A percentile compares a stretch with the other conserved stretches of the same genome.
These are phyloP conservation scores for Chaetomium tenue DNA, from an alignment of 495 filamentous ascomycete genomes.

Conservation along the genomic window DNA sequence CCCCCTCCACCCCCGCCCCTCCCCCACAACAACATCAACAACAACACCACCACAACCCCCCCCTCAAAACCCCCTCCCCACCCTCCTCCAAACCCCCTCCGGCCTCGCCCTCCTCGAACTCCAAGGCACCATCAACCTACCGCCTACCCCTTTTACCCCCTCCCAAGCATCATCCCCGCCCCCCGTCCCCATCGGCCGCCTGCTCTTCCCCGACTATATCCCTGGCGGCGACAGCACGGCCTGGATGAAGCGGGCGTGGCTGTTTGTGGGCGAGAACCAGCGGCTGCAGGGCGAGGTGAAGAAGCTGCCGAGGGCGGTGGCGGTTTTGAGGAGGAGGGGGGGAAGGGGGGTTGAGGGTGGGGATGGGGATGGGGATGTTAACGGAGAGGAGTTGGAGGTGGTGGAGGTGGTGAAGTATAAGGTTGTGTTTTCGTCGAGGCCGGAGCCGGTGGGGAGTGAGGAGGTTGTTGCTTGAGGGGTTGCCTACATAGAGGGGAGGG, in stretches of 20 bases:
- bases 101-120: slow-evolving; percentile 83
- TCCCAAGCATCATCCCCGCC: slow-evolving; percentile 21
- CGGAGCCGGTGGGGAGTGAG: slow-evolving; percentile 71
- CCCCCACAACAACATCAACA: background rate
- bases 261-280: slow-evolving; percentile 88
- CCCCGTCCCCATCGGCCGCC: slow-evolving; percentile 61
- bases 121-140: slow-evolving; percentile 79
- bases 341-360: slow-evolving; percentile 19
- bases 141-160: slow-evolving; percentile 24
- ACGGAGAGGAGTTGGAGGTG: slow-evolving; percentile 51
- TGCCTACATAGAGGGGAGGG: background rate
- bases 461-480: slow-evolving; percentile 1
- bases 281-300: slow-evolving; percentile 87
- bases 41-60: background rate
- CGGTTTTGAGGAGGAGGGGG: slow-evolving; percentile 47
- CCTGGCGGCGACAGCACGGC: slow-evolving; percentile 47
- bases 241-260: slow-evolving; percentile 86
- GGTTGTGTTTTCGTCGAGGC: slow-evolving; percentile 78
- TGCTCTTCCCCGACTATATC: slow-evolving; percentile 75
- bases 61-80: slow-evolving; percentile 62
- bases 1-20: slow-evolving; percentile 22
- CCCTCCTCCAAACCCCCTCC: slow-evolving; percentile 77
- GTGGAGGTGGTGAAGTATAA: slow-evolving; percentile 88
- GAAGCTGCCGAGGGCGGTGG: slow-evolving; percentile 74
- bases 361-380: slow-evolving; percentile 23